Percentiles rank a stretch among this genome's conserved stretches.
Conservation (phyloP, 495 filamentous ascomycete species). For the Aspergillus olivimuriae region DNA sequence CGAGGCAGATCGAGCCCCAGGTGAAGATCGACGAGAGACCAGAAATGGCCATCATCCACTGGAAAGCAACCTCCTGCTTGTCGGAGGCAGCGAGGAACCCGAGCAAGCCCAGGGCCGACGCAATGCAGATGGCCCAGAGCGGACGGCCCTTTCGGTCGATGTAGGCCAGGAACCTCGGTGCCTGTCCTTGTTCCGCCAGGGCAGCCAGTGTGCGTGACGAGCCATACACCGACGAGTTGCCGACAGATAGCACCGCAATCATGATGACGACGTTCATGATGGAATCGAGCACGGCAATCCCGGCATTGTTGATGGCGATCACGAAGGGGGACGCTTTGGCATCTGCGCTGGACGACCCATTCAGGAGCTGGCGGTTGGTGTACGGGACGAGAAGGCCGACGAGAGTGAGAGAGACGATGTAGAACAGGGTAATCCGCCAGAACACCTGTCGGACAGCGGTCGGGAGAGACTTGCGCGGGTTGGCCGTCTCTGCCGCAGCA, state of each 20-base stretch:
- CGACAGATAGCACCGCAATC: constrained; percentile 80
- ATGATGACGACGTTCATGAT: constrained; percentile 90
- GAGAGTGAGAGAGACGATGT: constrained; percentile 66
- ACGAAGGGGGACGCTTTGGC: constrained; percentile 81
- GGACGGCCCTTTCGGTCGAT: constrained; percentile 82
- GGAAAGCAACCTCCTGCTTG: constrained; percentile 59
- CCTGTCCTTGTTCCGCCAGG: constrained; percentile 79
- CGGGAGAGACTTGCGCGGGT: constrained; percentile 80
- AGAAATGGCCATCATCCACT: constrained; percentile 86
- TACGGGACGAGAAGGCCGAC: constrained; percentile 74
- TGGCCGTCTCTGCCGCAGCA: constrained; percentile 80
- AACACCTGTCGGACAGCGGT: constrained; percentile 91
- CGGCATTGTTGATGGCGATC: constrained; percentile 76
- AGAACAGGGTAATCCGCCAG: constrained; percentile 89
- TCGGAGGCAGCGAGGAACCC: constrained; percentile 69
- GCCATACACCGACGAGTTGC: constrained; percentile 82
- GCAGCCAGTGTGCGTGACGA: constrained; percentile 82
- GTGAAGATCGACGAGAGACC: constrained; percentile 88
- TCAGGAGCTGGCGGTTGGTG: constrained; percentile 53
- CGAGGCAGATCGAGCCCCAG: constrained; percentile 83
- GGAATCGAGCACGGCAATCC: constrained; percentile 67
- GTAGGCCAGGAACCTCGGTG: constrained; percentile 68
- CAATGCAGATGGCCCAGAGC: constrained; percentile 62
- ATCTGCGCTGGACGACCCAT: constrained; percentile 48
- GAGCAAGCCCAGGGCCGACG: constrained; percentile 66